A percentile compares a stretch with the other conserved stretches of the same genome.
Evolutionary conservation across 371 early-diverging fungal species (phyloP).

Genomic region (Mucor mucedo): DNA sequence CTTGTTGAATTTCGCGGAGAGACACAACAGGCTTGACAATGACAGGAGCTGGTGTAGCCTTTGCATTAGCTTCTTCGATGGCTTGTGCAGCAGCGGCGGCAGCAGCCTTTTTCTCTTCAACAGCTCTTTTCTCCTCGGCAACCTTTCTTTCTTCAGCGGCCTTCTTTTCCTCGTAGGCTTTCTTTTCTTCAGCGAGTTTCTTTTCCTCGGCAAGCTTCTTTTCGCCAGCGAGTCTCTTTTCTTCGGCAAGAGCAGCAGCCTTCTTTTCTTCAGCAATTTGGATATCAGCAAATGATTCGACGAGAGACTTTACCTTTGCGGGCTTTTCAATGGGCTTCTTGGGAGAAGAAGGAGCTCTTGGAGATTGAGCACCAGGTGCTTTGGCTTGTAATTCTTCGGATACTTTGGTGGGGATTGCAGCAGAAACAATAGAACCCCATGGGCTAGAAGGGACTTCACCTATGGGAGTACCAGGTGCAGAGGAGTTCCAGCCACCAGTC

Average conservation of each 20-base stretch:
- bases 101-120: neutral
- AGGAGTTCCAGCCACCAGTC: conserved; percentile 37
- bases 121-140: neutral
- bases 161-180: conserved; percentile 13
- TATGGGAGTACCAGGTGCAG: conserved; percentile 52
- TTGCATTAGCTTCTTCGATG: conserved; percentile 10
- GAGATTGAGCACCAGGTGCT: conserved; percentile 38
- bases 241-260: conserved; percentile 4
- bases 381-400: conserved; percentile 40
- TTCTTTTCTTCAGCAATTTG: conserved; percentile 26
- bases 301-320: conserved; percentile 19
- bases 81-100: neutral
- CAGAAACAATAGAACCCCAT: conserved; percentile 40
- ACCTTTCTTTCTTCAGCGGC: conserved; percentile 18
- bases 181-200: neutral
- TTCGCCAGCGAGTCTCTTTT: neutral
- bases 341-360: conserved; percentile 37
- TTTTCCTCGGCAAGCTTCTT: conserved; percentile 8
- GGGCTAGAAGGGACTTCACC: conserved; percentile 41
- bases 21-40: conserved; percentile 33
- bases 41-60: conserved; percentile 1
- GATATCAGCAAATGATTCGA: conserved; percentile 31
- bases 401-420: conserved; percentile 34
- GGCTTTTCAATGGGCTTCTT: conserved; percentile 25
- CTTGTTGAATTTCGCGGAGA: conserved; percentile 55